These are phyloP conservation scores for Drechslerella coelobrocha DNA, from an alignment of 2,329 filamentous ascomycete species.

Conservation along the genomic window DNA sequence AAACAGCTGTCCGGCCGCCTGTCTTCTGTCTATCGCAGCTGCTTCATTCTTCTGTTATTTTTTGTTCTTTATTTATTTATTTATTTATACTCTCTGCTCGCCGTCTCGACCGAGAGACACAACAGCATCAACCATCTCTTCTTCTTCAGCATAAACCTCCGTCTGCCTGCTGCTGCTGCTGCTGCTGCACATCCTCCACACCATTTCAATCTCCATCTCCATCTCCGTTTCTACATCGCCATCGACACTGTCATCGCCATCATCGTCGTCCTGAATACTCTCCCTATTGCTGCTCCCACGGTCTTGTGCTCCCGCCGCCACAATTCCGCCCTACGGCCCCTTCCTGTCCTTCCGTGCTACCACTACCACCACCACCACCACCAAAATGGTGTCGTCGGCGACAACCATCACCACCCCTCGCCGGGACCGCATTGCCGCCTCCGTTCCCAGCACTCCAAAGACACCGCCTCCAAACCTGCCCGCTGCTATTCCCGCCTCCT, in stretches of 20 bases:
- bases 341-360: constrained; percentile 20
- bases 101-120: constrained; percentile 8
- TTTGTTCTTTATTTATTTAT: neutral
- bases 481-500: constrained; percentile 36
- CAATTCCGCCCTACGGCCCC: constrained; percentile 21
- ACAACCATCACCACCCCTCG: constrained; percentile 21
- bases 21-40: no score
- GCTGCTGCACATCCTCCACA: neutral
- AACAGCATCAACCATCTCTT: constrained; percentile 27
- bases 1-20: neutral
- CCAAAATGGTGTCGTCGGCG: constrained; percentile 42
- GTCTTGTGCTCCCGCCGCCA: constrained; percentile 5
- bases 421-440: constrained; percentile 27
- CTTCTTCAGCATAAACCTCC: constrained; percentile 58
- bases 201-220: constrained; percentile 5
- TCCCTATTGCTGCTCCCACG: neutral
- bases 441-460: constrained; percentile 40
- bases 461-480: constrained; percentile 44
- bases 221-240: neutral
- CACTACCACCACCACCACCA: neutral
- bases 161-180: constrained; percentile 56
- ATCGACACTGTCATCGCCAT: constrained; percentile 5
- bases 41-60: neutral
- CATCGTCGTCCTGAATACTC: neutral
- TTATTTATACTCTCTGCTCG: neutral